Conservation (phyloP, 73 alveolate species). For the Tetrahymena thermophila region DNA sequence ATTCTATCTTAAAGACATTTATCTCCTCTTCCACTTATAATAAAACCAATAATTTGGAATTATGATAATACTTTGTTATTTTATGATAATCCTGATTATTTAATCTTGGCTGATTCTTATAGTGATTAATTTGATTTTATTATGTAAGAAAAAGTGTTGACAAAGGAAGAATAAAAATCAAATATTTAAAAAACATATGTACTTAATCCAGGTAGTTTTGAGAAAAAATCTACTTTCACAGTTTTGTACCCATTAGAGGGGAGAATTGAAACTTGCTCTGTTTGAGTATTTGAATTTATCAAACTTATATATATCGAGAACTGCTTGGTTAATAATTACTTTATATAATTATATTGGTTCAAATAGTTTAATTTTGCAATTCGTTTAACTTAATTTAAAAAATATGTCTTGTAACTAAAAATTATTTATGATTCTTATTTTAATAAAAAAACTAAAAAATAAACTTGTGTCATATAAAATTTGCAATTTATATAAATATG, state of each 20-base stretch:
- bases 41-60: not conserved
- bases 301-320: too few relatives aligned
- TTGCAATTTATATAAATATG: too few relatives aligned
- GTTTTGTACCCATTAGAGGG: not conserved
- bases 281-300: not conserved
- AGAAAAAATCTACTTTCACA: not conserved
- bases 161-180: not conserved
- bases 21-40: not conserved
- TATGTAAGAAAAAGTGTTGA: not conserved
- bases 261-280: not conserved
- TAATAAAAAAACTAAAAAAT: too few relatives aligned
- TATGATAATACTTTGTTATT: not conserved
- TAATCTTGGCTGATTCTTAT: not conserved
- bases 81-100: not conserved
- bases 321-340: too few relatives aligned
- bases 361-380: too few relatives aligned
- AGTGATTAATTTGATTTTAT: not conserved
- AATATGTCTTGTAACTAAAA: too few relatives aligned
- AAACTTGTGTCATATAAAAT: too few relatives aligned
- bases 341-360: too few relatives aligned
- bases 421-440: too few relatives aligned
- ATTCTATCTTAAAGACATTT: not conserved
- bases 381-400: too few relatives aligned
- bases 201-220: not conserved
- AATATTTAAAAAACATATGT: not conserved